Base-by-base conservation (phyloP, 1,284 basidiomycete species). In the Puccinia polysora region DNA sequence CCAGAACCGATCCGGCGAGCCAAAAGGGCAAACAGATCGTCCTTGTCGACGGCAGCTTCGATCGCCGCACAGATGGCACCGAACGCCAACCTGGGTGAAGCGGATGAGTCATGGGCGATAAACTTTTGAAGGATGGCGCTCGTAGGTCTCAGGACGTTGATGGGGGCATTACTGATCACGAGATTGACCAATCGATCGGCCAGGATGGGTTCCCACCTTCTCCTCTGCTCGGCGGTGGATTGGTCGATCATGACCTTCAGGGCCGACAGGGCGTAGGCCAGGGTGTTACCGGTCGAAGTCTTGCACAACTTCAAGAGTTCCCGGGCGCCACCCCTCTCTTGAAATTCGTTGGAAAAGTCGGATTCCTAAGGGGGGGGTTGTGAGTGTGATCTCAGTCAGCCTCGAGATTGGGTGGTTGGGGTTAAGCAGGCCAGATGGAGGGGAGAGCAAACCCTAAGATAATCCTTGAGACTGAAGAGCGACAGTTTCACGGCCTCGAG, bases 101-200 rank as follows among this genome's bases (percentile, higher is more conserved):
- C 34, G 45, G 65, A 38, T 49, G 71, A 60, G 32, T 67, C 49
- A 53, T 70, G 73, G 63, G 65, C 30, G 25, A 63, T 59, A 12
- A 71, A 55, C 34, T 60, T 62, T 89, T 91, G 90, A 73, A 95
- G 83, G 73, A 95, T 93, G 53, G 89, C 88, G n/a, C 92, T 96
- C 0, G 94, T 92, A 12, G 94, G 94, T n/a, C 94, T 87, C 76
- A 91, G 90, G 75, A 97, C 89, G 76, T 98, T 98, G 82, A 94
- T 87, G n/a, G 50, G 88, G 86, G 63, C 85, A 83, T 18, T 87
- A 82, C 0, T 88, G 86, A 2, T 89, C 6, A 73, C 53, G 43
- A 68, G 47, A 8, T 34, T 32, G 36, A 76, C 52, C 38, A 80
- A 84, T 77, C 84, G 85, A 76, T 85, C 83, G 73, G 93, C 89